Evolutionary conservation across 768 basidiomycete genomes (phyloP).

Genomic region (Mycena indigotica): DNA sequence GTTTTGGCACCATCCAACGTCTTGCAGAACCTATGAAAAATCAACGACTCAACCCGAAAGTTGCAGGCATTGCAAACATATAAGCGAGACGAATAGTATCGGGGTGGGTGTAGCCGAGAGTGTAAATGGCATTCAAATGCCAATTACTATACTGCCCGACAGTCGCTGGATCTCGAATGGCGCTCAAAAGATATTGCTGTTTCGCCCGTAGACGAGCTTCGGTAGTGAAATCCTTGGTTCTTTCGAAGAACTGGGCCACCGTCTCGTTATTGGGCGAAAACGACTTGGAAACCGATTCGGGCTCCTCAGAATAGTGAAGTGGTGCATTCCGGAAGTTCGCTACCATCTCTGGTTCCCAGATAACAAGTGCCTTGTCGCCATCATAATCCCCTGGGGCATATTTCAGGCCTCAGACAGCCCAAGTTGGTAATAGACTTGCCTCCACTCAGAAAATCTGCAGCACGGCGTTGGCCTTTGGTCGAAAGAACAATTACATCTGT

Average conservation of each 20-base stretch:
- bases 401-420: too few relatives aligned
- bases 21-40: constrained; percentile 40
- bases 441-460: constrained; percentile 50
- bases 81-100: constrained; percentile 43
- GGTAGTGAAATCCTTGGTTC: constrained; percentile 14
- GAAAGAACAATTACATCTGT: constrained; percentile 43
- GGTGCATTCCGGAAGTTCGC: constrained; percentile 38
- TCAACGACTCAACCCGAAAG: neutral
- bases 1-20: constrained; percentile 51
- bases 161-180: constrained; percentile 32
- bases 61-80: constrained; percentile 34
- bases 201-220: constrained; percentile 32
- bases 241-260: constrained; percentile 31
- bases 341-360: constrained; percentile 45
- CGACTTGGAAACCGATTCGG: constrained; percentile 27
- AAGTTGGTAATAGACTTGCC: neutral
- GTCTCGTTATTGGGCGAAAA: constrained; percentile 34
- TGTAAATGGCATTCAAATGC: constrained; percentile 43
- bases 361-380: constrained; percentile 42
- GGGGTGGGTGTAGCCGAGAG: constrained; percentile 35
- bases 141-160: constrained; percentile 43
- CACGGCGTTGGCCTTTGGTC: constrained; percentile 34
- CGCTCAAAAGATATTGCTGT: constrained; percentile 41
- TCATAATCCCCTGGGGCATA: constrained; percentile 54
- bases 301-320: constrained; percentile 35